phyloP scores from a whole-genome alignment of 2,329 filamentous ascomycete genomes.

The Cryoendolithus antarcticus region DNA sequence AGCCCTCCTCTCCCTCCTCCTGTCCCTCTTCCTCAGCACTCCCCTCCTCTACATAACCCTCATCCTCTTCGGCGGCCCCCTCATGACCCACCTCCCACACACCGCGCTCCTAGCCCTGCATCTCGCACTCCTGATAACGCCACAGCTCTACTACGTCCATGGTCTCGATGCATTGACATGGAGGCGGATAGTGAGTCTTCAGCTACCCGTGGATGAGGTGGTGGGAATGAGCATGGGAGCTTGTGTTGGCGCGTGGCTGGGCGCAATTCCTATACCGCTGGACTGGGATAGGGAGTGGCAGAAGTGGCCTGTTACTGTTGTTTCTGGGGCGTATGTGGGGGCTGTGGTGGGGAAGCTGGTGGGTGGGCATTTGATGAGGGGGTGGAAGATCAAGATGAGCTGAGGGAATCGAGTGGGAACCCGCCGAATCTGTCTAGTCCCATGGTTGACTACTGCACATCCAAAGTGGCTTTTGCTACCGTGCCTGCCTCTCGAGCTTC shows the following conservation, averaged over 20 bases:
- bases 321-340: constrained; percentile 70
- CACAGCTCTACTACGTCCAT: constrained; percentile 75
- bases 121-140: constrained; percentile 63
- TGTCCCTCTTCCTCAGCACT: constrained; percentile 42
- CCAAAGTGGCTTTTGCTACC: too few species aligned
- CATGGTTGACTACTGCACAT: too few species aligned
- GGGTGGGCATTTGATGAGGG: constrained; percentile 38
- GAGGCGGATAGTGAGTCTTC: constrained; percentile 54
- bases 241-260: constrained; percentile 75
- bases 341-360: constrained; percentile 57
- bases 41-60: constrained; percentile 50
- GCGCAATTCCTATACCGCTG: constrained; percentile 85
- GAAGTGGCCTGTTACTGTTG: constrained; percentile 87
- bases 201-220: constrained; percentile 66
- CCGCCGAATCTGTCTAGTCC: too few species aligned
- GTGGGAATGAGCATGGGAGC: constrained; percentile 74
- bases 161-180: constrained; percentile 64
- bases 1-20: constrained; percentile 54
- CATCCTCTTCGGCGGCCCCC: constrained; percentile 82
- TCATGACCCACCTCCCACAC: constrained; percentile 66
- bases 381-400: constrained; percentile 33
- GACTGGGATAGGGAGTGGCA: constrained; percentile 99
- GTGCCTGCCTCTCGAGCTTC: too few species aligned
- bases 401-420: constrained; percentile 9
- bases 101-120: constrained; percentile 74